phyloP scores from a whole-genome alignment of 1,139 yeast genomes.

The Kodamaea ohmeri region DNA sequence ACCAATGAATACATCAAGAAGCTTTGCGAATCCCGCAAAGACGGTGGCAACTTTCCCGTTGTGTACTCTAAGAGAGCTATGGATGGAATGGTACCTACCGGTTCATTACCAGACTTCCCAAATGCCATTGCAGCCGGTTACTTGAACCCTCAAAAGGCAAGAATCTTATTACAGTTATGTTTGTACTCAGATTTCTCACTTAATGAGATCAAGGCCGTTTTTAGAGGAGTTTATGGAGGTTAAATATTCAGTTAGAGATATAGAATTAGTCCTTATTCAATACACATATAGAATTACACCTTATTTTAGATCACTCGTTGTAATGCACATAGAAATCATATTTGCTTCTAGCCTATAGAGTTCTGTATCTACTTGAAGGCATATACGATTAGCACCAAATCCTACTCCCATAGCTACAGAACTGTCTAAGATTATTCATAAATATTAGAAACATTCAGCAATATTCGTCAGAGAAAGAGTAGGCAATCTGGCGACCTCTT shows the following conservation, averaged over 20 bases:
- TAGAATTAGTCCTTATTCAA: too few species aligned
- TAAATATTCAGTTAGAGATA: slow-evolving; percentile 1
- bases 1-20: slow-evolving; percentile 42
- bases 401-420: not conserved
- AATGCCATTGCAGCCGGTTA: slow-evolving; percentile 59
- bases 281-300: too few species aligned
- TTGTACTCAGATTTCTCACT: slow-evolving; percentile 42
- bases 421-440: not conserved
- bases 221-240: slow-evolving; percentile 39
- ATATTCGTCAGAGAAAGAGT: not conserved
- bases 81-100: slow-evolving; percentile 61
- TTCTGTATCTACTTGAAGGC: too few species aligned
- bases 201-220: slow-evolving; percentile 43
- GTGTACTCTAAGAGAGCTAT: slow-evolving; percentile 64
- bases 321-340: too few species aligned
- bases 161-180: slow-evolving; percentile 60
- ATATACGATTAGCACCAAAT: too few species aligned
- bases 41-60: slow-evolving; percentile 44
- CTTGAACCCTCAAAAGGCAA: slow-evolving; percentile 64
- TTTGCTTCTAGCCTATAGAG: too few species aligned
- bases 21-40: slow-evolving; percentile 13
- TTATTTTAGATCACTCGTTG: too few species aligned
- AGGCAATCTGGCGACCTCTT: too few species aligned
- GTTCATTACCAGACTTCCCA: slow-evolving; percentile 36
- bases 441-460: slow-evolving; percentile 1